Base-by-base conservation (phyloP, 176 grass and related monocot genomes). In the Urochloa ruziziensis region DNA sequence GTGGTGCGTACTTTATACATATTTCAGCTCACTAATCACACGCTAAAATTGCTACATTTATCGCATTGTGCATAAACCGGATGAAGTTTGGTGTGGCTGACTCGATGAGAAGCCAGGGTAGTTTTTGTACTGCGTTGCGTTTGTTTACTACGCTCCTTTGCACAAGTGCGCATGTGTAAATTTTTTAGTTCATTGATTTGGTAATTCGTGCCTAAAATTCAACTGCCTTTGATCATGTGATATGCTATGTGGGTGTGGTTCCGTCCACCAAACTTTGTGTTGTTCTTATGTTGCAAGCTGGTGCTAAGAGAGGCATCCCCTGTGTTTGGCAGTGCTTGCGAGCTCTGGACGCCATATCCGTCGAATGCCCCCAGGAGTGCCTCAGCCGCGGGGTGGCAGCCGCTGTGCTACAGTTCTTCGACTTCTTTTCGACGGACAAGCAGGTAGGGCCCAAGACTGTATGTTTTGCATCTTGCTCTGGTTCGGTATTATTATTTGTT, bases 381-480 rank as follows among this genome's bases (percentile, higher is more conserved):
- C 86, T 94, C 36, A 54, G 80, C 23, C 69, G 18, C 4, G 86
- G 89, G 51, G 86, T 90, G 39, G 75, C 87, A 46, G 73, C 80
- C 14, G 92, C 92, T 30, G 89, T 88, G 74, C 68, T 94, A 1
- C 80, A 85, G 33, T 84, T 80, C 42, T 83, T 94, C 14, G 88
- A 94, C 67, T 90, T 93, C 72, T 74, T 90, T 63, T 80, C 77
- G 4, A 76, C 17, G 1, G 25, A 10, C 53, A 82, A 79, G 23
- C 84, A 92, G 87, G 91, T 87, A 63, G 52, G 28, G 16, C 75
- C 19, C 36, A 10, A 6, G 29, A 15, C 35, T 54, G 1, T 28
- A 12, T 39, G 17, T n/a, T 54, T 44, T 36, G n/a, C 35, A 11
- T 23, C 7, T 67, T 62, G 29, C 33, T 25, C 17, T 61, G 23